Evolutionary conservation across 495 filamentous ascomycete species (phyloP), one percentile per base, ranked within the genome.

Genomic region (Penicillium flavigenum): DNA sequence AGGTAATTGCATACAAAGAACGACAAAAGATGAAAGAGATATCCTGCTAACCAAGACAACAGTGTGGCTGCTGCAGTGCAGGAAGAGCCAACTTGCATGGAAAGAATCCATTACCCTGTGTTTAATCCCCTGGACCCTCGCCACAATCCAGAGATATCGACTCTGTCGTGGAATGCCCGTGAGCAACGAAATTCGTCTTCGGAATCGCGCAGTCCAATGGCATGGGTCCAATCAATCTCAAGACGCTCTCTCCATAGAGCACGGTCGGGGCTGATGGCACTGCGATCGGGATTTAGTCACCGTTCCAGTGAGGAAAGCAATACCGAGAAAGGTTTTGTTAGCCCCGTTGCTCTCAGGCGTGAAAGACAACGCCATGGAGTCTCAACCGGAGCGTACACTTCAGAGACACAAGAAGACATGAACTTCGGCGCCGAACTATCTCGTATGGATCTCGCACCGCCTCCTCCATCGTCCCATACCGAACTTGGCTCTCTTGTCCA

Each of bases 41-140:
- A 9, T 20, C 16, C 10, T 27, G 32, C 44, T 55, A 20, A 55
- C 32, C n/a, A 31, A 46, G 17, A 46, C 12, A 54, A 32, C 32
- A 41, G 53, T 31, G 19, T 41, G 5, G 34, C 63, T 9, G 52
- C 49, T 17, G 43, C 63, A 36, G 46, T 46, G 59, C 26, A 38
- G 17, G 34, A 29, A 20, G 26, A 54, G 20, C 68, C 63, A 36
- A 61, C 63, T 3, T 76, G 70, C 34, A 62, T 67, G 17, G 72
- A 76, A 57, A 72, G 54, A 45, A 49, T 53, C 20, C 68, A 73
- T 47, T 77, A 76, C 51, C 74, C 74, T 1, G 51, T 77, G 10
- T 77, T 71, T 47, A 60, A 76, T 47, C 69, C 72, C 20, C 57
- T 57, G 26, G 64, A 76, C 32, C 72, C 70, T 55, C 60, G 68